These are phyloP conservation scores for Phoenix roebelenii DNA, from an alignment of 176 grass and related monocot genomes.

Conservation along the genomic window DNA sequence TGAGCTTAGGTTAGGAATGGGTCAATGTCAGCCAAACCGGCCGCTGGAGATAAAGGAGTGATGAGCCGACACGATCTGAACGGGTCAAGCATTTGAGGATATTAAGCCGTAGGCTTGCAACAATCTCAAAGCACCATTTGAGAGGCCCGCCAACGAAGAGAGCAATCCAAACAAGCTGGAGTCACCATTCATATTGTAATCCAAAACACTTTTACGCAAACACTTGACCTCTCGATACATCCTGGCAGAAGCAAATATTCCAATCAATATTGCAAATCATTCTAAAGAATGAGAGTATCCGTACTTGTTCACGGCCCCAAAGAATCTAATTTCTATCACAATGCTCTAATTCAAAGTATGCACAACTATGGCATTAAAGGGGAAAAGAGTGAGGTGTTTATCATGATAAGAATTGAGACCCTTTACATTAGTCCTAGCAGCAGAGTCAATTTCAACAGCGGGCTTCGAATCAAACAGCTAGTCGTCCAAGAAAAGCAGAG, in stretches of 20 bases:
- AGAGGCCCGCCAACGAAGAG: conserved; percentile 25
- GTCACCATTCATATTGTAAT: conserved; percentile 37
- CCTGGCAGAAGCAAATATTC: conserved; percentile 20
- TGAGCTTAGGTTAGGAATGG: too few relatives aligned
- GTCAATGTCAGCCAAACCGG: too few relatives aligned
- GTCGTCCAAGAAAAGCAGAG: too few relatives aligned
- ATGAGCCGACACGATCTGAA: too few relatives aligned
- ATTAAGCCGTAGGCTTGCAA: conserved; percentile 36
- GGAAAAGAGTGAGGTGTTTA: conserved; percentile 2
- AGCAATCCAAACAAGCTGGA: conserved; percentile 37
- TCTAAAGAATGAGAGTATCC: conserved; percentile 28
- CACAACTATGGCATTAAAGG: conserved; percentile 32
- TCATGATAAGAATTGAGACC: too few relatives aligned
- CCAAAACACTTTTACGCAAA: conserved; percentile 33
- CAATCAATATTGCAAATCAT: conserved; percentile 35
- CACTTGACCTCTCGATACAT: conserved; percentile 25
- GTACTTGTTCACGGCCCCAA: conserved; percentile 30
- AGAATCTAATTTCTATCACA: conserved; percentile 43
- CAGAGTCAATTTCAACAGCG: too few relatives aligned
- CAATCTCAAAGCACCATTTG: conserved; percentile 35
- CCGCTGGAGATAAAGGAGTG: too few relatives aligned
- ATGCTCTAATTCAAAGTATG: conserved; percentile 31
- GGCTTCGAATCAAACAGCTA: too few relatives aligned
- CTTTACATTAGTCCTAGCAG: too few relatives aligned
- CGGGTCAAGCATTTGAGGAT: too few relatives aligned